Conservation (phyloP, 495 filamentous ascomycete species). For the Lasiosphaeria miniovina region DNA sequence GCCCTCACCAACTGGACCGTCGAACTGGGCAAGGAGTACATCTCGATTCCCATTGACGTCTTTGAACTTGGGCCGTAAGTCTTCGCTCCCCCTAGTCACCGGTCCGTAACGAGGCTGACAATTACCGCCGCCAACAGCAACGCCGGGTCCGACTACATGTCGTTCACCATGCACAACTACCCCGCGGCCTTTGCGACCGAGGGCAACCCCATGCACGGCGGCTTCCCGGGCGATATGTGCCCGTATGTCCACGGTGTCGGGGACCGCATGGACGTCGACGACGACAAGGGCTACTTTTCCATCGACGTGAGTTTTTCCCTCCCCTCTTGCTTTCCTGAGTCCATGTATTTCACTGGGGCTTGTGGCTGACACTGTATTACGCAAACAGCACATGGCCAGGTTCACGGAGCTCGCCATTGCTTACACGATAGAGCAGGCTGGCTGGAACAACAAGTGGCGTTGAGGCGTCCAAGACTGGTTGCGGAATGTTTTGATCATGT, state of each 20-base stretch:
- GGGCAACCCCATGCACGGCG: conserved; percentile 13
- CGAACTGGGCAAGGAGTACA: conserved; percentile 22
- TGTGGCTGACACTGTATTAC: no score
- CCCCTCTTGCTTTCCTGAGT: not conserved
- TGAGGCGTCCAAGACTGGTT: no score
- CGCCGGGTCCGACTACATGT: conserved; percentile 35
- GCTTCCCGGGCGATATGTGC: conserved; percentile 19
- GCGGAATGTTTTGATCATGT: no score
- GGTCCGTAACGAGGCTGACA: not conserved
- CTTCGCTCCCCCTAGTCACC: not conserved
- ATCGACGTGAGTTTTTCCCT: conserved; percentile 6
- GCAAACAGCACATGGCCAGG: no score
- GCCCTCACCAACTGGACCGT: conserved; percentile 27
- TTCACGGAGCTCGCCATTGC: no score
- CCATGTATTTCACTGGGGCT: no score
- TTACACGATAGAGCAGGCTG: no score
- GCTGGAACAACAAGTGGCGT: no score
- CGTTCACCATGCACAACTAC: conserved; percentile 27
- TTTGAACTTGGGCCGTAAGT: conserved; percentile 4
- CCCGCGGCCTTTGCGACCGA: conserved; percentile 34
- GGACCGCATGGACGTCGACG: conserved; percentile 27
- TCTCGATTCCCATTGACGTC: conserved; percentile 13
- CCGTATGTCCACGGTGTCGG: conserved; percentile 30
- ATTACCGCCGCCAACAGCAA: conserved; percentile 13
- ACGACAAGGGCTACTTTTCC: conserved; percentile 14